Evolutionary conservation across 2,329 filamentous ascomycete genomes (phyloP), one percentile per base, ranked within the genome.

Genomic region (Diaporthe vaccinii): DNA sequence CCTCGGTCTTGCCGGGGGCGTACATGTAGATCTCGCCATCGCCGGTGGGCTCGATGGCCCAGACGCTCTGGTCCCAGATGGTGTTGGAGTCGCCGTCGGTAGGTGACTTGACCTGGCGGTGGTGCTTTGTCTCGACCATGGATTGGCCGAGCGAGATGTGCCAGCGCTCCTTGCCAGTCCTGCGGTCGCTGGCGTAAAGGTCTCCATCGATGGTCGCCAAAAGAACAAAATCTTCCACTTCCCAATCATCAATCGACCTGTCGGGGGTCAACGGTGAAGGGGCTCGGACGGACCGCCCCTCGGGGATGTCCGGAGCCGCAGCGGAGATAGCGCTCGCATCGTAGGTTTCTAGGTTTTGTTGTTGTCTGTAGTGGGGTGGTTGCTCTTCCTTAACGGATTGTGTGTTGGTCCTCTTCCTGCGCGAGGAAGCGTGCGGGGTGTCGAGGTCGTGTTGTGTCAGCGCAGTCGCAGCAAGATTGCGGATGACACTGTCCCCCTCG

Each of bases 141-240:
- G 96, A 95, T 80, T 93, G 92, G 79, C 95, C 94, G 76, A 94
- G 91, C 84, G 95, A 92, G 77, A 98, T 89, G 81, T 94, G 93
- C 97, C 97, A 98, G 82, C 93, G 93, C 80, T 93, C 90, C 78
- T 93, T 90, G 80, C 97, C 97, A 71, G 94, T 97, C 83, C 93
- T 94, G 81, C 97, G 92, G 87, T 98, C 95, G 84, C 92, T 92
- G 84, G 96, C 96, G 87, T 98, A 94, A 82, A 98, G 91, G 84
- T 95, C 94, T 89, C 97, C 97, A 89, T 98, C 96, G 91, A 98
- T 94, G 91, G 97, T 98, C 94, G 97, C 96, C 94, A 99, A 90
- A 89, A 99, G 95, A 88, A 98, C 94, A 91, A 98, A 98, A 89
- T 98, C 96, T 94, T 98, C 96, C 87, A 98, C 96, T 94, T 98